phyloP scores from a whole-genome alignment of 1,139 yeast species.

The Suhomyces terraborum region DNA sequence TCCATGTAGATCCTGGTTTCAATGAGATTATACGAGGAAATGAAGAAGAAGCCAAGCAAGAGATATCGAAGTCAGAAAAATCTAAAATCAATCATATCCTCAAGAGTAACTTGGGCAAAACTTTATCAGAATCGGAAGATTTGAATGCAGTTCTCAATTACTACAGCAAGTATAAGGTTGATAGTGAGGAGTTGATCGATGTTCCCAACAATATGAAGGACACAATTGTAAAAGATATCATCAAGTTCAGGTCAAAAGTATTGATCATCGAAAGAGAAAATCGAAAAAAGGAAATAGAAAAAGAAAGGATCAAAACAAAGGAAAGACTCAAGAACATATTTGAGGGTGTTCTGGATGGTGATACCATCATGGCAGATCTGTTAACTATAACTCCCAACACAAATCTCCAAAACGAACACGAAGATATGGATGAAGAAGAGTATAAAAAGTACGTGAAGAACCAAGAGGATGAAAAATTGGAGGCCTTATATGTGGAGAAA shows the following conservation, averaged over 20 bases:
- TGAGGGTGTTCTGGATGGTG: conserved; percentile 32
- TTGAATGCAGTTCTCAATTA: conserved; percentile 39
- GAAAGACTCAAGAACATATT: conserved; percentile 52
- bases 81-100: conserved; percentile 20
- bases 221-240: conserved; percentile 58
- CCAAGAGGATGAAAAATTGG: conserved; percentile 20
- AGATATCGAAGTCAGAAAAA: neutral
- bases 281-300: conserved; percentile 51
- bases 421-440: conserved; percentile 37
- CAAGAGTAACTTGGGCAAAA: conserved; percentile 22
- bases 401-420: conserved; percentile 26
- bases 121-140: conserved; percentile 36
- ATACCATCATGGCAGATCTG: conserved; percentile 16
- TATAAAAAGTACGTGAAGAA: conserved; percentile 29
- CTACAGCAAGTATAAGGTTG: conserved; percentile 54
- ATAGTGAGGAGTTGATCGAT: conserved; percentile 60
- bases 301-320: conserved; percentile 56
- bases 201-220: conserved; percentile 62
- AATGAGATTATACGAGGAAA: conserved; percentile 3
- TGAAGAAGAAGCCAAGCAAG: neutral
- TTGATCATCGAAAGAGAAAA: conserved; percentile 58
- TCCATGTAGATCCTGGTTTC: conserved; percentile 18
- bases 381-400: conserved; percentile 13
- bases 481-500: conserved; percentile 24
- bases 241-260: conserved; percentile 64